Base-by-base conservation (phyloP, 1,139 yeast genomes). In the Lizanozyma gosingica region DNA sequence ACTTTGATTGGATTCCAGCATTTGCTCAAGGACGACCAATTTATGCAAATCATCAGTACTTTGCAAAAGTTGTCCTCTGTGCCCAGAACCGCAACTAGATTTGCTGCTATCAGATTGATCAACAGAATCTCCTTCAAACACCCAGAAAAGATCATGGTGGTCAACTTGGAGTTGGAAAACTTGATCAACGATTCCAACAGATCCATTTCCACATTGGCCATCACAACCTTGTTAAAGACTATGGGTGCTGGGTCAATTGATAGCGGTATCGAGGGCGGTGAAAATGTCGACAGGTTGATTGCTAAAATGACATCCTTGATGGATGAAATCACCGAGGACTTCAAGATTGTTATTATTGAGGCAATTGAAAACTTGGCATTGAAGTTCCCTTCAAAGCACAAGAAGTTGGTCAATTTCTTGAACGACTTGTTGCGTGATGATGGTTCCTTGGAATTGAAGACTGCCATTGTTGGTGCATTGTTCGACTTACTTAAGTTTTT, bases 161-260 rank as follows among this genome's bases (percentile, higher is more conserved):
- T 69, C 35, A 90, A 86, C 56, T 67, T 74, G 41, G 97, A 88
- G 59, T 75, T 92, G 55, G 98, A 92, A 63, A 69, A 78, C 34
- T 74, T 92, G 58, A 87, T 94, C 52, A 83, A 83, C 58, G 97
- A 92, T 61, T 59, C 88, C 34, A 88, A 86, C 63, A 79, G 96
- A 62, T 83, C 95, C 35, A 80, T 92, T 51, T 92, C 97, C n/a
- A 92, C 98, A n/a, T 90, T 88, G 62, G 97, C 98, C 27, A 92
- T 92, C 58, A 92, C 98, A 36, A 92, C 97, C 3, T 72, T 92
- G 56, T 78, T 92, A 60, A 92, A 90, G 66, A 92, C 98, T 4
- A 95, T 97, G 62, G 92, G 92, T 45, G 83, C 88, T 45, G 73
- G 75, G 40, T 63, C 73, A 14, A 50, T 66, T 39, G 54, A 46